Evolutionary conservation across 768 basidiomycete genomes (phyloP), one percentile per base, ranked within the genome.

Genomic region (Trametes gibbosa): DNA sequence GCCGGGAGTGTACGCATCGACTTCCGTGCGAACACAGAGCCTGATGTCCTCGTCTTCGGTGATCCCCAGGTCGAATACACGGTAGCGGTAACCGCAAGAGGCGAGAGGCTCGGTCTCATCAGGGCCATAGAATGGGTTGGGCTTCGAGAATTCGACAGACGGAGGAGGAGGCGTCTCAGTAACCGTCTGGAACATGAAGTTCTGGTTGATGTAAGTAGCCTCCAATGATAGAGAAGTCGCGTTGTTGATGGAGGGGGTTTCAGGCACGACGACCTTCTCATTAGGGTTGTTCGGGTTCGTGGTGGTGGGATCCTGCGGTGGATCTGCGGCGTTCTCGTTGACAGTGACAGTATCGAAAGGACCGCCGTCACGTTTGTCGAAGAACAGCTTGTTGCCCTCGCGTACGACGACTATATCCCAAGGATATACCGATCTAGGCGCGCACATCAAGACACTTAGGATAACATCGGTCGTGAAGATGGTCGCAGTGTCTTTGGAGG

Each of bases 171-270:
- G 67, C 29, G 73, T 81, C 72, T 96, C 93, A 54, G 84, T 80
- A 43, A 95, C 96, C 43, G 92, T 88, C 74, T 99, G 97, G 83
- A 96, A 97, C 24, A 90, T 87, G 68, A 98, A 99, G 75, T 98
- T 98, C 71, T 96, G 93, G 78, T 98, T 98, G 79, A 99, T 93
- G 75, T 95, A 98, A 25, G 95, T 98, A 5, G 97, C 97, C 74
- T 99, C 97, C 34, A 98, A 82, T 0, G 96, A 95, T 25, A 99
- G 80, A 0, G 92, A 94, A 5, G 92, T 92, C 0, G 95, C 92
- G 5, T 92, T 85, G 76, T 99, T 99, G 74, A 98, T 94, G 4
- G 90, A 84, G 6, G 92, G 88, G 1, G 81, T 76, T 65, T 95
- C 95, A 23, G 83, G 84, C 5, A 74, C 74, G 1, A 79, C 72